A percentile compares a stretch with the other conserved stretches of the same genome.
Evolutionary conservation across 805 yeast species (phyloP).

Genomic region (Metschnikowia hibisci): DNA sequence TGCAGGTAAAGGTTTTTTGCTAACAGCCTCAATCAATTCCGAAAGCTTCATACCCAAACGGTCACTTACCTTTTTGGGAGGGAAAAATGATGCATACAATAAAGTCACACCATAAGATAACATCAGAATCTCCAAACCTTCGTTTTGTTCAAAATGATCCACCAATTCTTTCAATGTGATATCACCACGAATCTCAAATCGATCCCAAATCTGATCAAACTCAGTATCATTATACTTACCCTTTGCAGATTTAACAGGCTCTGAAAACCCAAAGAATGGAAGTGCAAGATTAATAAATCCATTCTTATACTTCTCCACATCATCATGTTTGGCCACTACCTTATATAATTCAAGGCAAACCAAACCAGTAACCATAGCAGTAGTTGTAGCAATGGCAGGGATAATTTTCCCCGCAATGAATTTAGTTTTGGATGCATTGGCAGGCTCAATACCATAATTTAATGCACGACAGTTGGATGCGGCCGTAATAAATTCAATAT

Average conservation of each 20-base stretch:
- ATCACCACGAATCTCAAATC: slow-evolving; percentile 79
- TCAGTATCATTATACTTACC: slow-evolving; percentile 73
- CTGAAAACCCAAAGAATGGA: slow-evolving; percentile 95
- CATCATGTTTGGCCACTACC: slow-evolving; percentile 70
- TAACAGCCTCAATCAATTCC: slow-evolving; percentile 74
- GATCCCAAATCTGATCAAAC: slow-evolving; percentile 92
- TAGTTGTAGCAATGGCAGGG: slow-evolving; percentile 98
- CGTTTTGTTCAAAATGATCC: slow-evolving; percentile 71
- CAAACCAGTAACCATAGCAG: slow-evolving; percentile 95
- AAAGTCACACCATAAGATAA: slow-evolving; percentile 85
- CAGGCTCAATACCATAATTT: slow-evolving; percentile 84
- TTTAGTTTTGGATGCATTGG: slow-evolving; percentile 86
- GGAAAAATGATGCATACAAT: slow-evolving; percentile 89
- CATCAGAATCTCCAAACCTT: slow-evolving; percentile 88
- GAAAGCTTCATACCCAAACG: slow-evolving; percentile 66
- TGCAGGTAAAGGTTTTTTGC: slow-evolving; percentile 73
- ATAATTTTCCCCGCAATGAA: slow-evolving; percentile 97
- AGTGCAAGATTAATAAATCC: slow-evolving; percentile 90
- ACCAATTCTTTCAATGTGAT: slow-evolving; percentile 70
- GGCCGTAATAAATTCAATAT: slow-evolving; percentile 91
- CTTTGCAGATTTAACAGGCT: slow-evolving; percentile 84
- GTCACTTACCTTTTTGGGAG: slow-evolving; percentile 83
- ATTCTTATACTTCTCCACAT: slow-evolving; percentile 83
- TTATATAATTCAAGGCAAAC: slow-evolving; percentile 89
- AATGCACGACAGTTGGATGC: slow-evolving; percentile 95